Evolutionary conservation across 2,329 filamentous ascomycete species (phyloP), one percentile per base, ranked within the genome.

Genomic region (Daldinia sp.): DNA sequence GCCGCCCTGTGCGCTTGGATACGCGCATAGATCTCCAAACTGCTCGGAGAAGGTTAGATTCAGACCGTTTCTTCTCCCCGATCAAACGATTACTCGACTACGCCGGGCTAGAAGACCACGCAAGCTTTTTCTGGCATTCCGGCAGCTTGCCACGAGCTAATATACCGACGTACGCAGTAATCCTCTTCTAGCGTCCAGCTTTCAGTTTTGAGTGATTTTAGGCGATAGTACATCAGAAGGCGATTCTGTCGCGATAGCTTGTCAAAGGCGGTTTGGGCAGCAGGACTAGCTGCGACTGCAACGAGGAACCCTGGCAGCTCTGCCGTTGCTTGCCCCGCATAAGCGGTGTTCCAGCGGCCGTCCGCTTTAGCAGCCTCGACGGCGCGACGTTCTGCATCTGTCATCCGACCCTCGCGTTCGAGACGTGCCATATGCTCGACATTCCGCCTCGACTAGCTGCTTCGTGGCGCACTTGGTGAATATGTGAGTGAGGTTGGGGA

Each of bases 361-460:
- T 88, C 85, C 0, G 75, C 77, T 72, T 82, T 85, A 0, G 86
- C 86, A 0, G 81, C 79, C 5, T 86, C 81, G 2, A 89, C 78
- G 37, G 82, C 83, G 0, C 74, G 78, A 37, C 80, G 69, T 0
- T 85, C 86, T 0, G 81, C 73, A 0, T 77, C 76, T 0, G 75
- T 75, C 81, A 89, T 86, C 1, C 80, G 78, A 0, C 81, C 83
- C 7, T 80, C 74, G 0, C 73, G 71, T 1, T 78, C 73, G 2
- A 89, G 73, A 4, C 68, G 69, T 0, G 75, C 78, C 5, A 87
- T 78, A 13, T 84, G 82, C 8, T 75, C 76, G 2, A 88, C 84
- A 67, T 89, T 89, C 39, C 85, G 83, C 61, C 82, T 79, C 2
- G 85, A 88, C 86, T 86, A 89, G 5, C 84, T 70, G 68, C 21